These are phyloP conservation scores for Crotalaria pallida DNA, from an alignment of 306 rosid genomes.

Conservation along the genomic window DNA sequence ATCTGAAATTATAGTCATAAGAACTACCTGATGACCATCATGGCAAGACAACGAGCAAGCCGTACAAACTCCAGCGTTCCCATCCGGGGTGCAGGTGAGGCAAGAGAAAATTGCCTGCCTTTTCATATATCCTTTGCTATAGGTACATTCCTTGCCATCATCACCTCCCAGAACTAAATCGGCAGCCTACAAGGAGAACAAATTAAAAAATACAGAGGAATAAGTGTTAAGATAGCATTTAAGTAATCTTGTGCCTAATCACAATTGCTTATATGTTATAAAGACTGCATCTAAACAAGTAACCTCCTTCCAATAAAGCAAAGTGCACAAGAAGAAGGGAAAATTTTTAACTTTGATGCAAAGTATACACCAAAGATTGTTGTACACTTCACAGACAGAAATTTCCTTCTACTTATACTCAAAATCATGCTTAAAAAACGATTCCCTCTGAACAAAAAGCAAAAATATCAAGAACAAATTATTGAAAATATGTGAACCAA, in stretches of 20 bases:
- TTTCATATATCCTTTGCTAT: slow-evolving; percentile 83
- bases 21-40: slow-evolving; percentile 90
- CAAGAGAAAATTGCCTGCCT: slow-evolving; percentile 98
- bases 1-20: not conserved
- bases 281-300: slow-evolving; percentile 1
- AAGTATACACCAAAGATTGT: not conserved
- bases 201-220: not conserved
- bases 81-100: slow-evolving; percentile 90
- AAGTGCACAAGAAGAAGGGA: not conserved
- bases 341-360: not conserved
- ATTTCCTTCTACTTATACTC: not conserved
- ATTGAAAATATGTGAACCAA: no score
- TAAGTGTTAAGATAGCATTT: not conserved
- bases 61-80: slow-evolving; percentile 99
- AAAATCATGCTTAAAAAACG: not conserved
- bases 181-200: slow-evolving; percentile 54
- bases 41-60: slow-evolving; percentile 99
- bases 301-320: not conserved
- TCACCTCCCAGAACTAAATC: slow-evolving; percentile 97
- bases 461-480: not conserved
- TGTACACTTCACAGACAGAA: not conserved
- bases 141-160: slow-evolving; percentile 96
- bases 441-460: not conserved
- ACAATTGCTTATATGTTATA: not conserved
- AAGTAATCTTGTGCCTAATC: not conserved